Base-by-base conservation (phyloP, 768 basidiomycete genomes). In the Calocera cornea region DNA sequence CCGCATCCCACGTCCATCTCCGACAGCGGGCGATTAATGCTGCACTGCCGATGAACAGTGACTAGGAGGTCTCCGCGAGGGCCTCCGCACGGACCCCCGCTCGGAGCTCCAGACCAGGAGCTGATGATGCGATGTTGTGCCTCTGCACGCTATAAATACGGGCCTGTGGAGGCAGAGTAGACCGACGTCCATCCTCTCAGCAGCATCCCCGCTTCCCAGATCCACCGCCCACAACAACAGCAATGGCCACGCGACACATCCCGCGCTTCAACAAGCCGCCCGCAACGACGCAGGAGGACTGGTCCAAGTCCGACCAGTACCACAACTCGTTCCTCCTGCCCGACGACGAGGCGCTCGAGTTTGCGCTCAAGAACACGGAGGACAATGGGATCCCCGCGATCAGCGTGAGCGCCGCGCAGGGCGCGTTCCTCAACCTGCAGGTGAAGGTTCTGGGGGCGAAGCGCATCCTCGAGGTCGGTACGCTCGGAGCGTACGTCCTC, bases 381-480 rank as follows among this genome's bases (percentile, higher is more conserved):
- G 79, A 76, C 5, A 74, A 81, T 19, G 83, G 80, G 1, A 73
- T 85, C 12, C 83, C 82, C 22, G 77, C 72, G 79, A 65, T 69
- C 31, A 66, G 66, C 40, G 71, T 72, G 34, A 67, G 64, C 27
- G 50, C 64, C 22, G 70, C 82, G 0, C 83, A 85, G 74, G 86
- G 84, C 8, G 86, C 86, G 72, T 79, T 86, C 69, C 71, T 87
- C 68, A 78, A 81, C 68, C 78, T 87, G 3, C 68, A 85, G 34
- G 83, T 80, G 3, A 75, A 76, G 44, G 80, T 83, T 1, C 79
- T 84, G 34, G 75, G 78, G 17, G 86, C 85, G 40, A 84, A 83
- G 76, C 76, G 80, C 67, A 78, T 87, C 19, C 74, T 89, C 50
- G 86, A 87, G 71, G 81, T 89, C 64, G 87, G 86, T 0, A 87